phyloP scores from a whole-genome alignment of 2,329 filamentous ascomycete genomes.

The Aspergillus thermomutatus region DNA sequence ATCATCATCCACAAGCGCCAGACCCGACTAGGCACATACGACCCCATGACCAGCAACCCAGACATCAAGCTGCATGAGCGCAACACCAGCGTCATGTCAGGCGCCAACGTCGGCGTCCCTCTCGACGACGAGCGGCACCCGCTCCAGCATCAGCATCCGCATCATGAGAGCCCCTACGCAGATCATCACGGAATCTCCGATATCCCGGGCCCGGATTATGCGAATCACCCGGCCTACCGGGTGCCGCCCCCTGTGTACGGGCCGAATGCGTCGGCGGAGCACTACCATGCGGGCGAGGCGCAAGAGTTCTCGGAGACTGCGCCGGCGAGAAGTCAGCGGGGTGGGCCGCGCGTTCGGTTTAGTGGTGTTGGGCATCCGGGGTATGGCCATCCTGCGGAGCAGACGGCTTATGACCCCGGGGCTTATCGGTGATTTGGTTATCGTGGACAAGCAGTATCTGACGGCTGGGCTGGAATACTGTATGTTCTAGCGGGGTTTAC shows the following conservation, averaged over 20 bases:
- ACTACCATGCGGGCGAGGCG: conserved; percentile 24
- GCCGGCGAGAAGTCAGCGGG: conserved; percentile 16
- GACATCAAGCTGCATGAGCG: conserved; percentile 31
- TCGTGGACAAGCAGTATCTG: neutral
- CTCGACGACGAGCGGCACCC: conserved; percentile 5
- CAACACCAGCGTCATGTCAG: conserved; percentile 14
- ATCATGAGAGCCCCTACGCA: neutral
- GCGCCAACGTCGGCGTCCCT: conserved; percentile 9
- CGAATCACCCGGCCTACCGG: conserved; percentile 1
- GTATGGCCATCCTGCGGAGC: conserved; percentile 25
- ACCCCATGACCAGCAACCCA: conserved; percentile 38
- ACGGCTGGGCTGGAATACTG: neutral
- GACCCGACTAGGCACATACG: conserved; percentile 48
- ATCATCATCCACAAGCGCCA: conserved; percentile 46
- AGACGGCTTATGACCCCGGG: conserved; percentile 36
- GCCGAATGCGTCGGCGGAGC: conserved; percentile 10
- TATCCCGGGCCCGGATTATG: conserved; percentile 4
- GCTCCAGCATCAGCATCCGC: conserved; percentile 1
- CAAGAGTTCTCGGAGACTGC: conserved; percentile 27
- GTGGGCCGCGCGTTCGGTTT: conserved; percentile 18
- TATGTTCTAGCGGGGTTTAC: neutral
- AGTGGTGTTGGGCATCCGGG: conserved; percentile 19
- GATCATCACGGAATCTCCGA: conserved; percentile 1
- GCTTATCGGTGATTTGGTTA: conserved; percentile 24
- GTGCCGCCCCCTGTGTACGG: conserved; percentile 2